Base-by-base conservation (phyloP, 345 rosid species). In the Ricinus communis region DNA sequence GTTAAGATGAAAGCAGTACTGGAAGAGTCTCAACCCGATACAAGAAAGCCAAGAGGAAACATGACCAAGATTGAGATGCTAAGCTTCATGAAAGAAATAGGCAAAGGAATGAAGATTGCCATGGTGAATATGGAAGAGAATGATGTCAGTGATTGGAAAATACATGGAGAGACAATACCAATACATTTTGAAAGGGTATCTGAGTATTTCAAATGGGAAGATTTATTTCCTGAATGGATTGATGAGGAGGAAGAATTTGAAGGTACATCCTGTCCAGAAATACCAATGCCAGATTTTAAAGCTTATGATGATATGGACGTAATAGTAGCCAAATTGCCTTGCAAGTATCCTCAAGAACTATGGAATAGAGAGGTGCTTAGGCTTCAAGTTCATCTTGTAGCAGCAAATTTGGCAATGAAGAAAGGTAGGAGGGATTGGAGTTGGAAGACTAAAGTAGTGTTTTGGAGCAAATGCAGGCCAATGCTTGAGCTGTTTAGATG, bases 201-300 rank as follows among this genome's bases (percentile, higher is more conserved):
- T 1, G 72, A 85, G 65, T 57, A 78, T 8, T 86, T 92, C 51
- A 74, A 81, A 74, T 95, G 98, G 98, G 77, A 80, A 60, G 86
- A 90, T 68, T 71, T 95, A 68, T 95, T 92, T 73, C 99, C 98
- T 0, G 98, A 95, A 73, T 95, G 98, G 99, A 95, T 95, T 41
- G 97, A 95, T 16, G 98, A 95, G 83, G 98, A 95, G 68, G 99
- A 95, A 80, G 93, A 90, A 16, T 78, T 69, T 0, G 90, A 89
- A 4, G 88, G 80, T 19, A 83, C 91, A 0, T 46, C 82, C 13
- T 95, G 98, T 68, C 98, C 98, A 0, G 94, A 92, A 74, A 81
- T 95, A 58, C 96, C 99, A 4, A 92, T 90, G 96, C 97, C 97
- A 0, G 85, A 87, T 68, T 84, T 83, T 40, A 73, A 65, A 19